Conservation (phyloP, 306 rosid genomes). For the Malus asiatica region DNA sequence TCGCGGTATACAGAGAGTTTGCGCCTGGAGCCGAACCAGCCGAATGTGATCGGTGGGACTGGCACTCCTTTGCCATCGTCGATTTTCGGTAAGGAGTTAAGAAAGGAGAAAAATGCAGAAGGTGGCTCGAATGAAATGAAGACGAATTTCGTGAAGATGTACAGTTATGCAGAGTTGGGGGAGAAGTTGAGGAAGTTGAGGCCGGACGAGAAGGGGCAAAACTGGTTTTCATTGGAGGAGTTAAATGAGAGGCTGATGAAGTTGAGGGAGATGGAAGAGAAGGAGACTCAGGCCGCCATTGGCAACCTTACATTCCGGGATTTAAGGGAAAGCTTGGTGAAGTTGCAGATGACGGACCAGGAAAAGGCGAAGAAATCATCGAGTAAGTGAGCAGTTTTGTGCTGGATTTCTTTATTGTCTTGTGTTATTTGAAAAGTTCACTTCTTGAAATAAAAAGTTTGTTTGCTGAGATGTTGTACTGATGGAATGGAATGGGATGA, state of each 20-base stretch:
- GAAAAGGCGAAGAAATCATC: constrained; percentile 5
- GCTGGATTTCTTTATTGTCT: neutral
- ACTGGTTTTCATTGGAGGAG: constrained; percentile 56
- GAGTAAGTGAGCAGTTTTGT: constrained; percentile 16
- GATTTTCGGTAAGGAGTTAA: constrained; percentile 35
- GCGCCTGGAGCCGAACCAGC: constrained; percentile 11
- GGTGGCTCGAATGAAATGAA: neutral
- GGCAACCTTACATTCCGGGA: neutral
- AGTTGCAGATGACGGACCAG: neutral
- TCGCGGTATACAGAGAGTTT: constrained; percentile 4
- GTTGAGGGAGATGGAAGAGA: constrained; percentile 50
- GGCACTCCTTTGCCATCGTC: constrained; percentile 10
- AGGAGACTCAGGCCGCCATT: neutral
- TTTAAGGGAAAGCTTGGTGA: constrained; percentile 11
- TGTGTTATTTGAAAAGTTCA: neutral
- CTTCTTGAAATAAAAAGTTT: neutral
- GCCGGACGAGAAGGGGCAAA: constrained; percentile 29
- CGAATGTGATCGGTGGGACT: constrained; percentile 25
- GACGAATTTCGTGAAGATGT: constrained; percentile 30
- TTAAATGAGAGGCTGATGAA: constrained; percentile 58
- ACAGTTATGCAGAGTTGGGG: constrained; percentile 39
- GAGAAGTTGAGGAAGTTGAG: constrained; percentile 53
- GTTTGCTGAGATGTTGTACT: neutral
- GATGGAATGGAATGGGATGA: neutral
- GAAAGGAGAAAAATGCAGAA: constrained; percentile 1